phyloP scores from a whole-genome alignment of 352 stramenopile species.

The Globisporangium takayamanum region DNA sequence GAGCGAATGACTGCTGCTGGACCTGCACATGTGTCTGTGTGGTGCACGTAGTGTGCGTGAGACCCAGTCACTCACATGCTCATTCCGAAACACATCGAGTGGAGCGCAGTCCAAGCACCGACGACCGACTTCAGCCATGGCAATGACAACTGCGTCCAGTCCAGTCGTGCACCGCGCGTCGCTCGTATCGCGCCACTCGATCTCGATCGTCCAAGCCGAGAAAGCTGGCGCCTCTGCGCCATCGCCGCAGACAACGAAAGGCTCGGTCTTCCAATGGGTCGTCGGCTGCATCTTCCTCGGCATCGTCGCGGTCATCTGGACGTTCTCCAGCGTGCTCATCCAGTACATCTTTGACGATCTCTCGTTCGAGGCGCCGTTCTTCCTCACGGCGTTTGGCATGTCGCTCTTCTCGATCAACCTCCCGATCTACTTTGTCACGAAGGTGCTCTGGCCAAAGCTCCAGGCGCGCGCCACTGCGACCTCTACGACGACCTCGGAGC shows the following conservation, averaged over 20 bases:
- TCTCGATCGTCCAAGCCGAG: constrained; percentile 6
- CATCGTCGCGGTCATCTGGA: constrained; percentile 77
- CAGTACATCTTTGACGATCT: constrained; percentile 88
- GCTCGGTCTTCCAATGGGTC: constrained; percentile 53
- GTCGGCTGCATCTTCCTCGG: constrained; percentile 70
- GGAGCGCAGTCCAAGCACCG: not conserved
- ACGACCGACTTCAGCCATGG: not conserved
- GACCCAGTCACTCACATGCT: not conserved
- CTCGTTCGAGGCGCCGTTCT: constrained; percentile 82
- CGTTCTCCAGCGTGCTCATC: constrained; percentile 78
- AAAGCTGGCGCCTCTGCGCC: not conserved
- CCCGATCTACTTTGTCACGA: constrained; percentile 63
- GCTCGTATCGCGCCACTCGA: constrained; percentile 3
- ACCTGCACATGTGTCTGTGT: no score
- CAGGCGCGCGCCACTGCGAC: constrained; percentile 17
- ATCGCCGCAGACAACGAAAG: constrained; percentile 5
- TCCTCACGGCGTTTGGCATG: constrained; percentile 86
- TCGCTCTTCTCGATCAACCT: constrained; percentile 83
- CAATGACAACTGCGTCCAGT: not conserved
- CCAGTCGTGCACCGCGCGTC: constrained; percentile 8
- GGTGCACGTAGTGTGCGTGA: no score
- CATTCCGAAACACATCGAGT: not conserved
- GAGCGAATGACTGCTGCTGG: no score
- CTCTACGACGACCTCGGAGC: constrained; percentile 16
- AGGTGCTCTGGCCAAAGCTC: constrained; percentile 32